A percentile compares a stretch with the other conserved stretches of the same genome.
Conservation (phyloP, 2,329 filamentous ascomycete species). For the Penicillium crustosum region DNA sequence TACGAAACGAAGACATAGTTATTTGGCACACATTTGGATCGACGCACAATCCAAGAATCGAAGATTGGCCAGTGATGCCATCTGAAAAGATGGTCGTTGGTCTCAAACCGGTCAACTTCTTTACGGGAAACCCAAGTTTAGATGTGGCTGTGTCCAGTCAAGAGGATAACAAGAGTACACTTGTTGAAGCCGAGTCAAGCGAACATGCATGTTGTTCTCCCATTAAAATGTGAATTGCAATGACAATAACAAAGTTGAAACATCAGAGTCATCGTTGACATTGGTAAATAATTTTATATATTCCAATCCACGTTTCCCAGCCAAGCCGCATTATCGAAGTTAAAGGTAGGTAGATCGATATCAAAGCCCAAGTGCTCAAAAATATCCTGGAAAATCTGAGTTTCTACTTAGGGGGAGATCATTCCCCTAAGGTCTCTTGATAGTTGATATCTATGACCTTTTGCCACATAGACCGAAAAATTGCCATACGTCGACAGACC, state of each 20-base stretch:
- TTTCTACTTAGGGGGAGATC: no score
- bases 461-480: no score
- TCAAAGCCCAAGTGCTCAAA: no score
- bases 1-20: conserved; percentile 38
- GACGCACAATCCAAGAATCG: conserved; percentile 44
- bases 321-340: no score
- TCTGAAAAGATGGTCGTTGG: conserved; percentile 27
- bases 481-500: no score
- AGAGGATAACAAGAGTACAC: conserved; percentile 13
- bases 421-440: no score
- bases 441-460: no score
- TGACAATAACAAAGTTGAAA: background rate
- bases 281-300: no score
- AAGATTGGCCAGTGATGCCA: conserved; percentile 44
- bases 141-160: conserved; percentile 24
- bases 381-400: no score
- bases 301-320: no score
- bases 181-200: background rate
- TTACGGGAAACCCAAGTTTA: conserved; percentile 20
- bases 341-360: no score
- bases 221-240: background rate
- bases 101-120: conserved; percentile 27
- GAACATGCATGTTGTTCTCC: background rate
- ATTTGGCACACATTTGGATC: conserved; percentile 42
- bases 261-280: no score